Evolutionary conservation across 2,329 filamentous ascomycete species (phyloP), one percentile per base, ranked within the genome.

Genomic region (Kalaharituber pfeilii): DNA sequence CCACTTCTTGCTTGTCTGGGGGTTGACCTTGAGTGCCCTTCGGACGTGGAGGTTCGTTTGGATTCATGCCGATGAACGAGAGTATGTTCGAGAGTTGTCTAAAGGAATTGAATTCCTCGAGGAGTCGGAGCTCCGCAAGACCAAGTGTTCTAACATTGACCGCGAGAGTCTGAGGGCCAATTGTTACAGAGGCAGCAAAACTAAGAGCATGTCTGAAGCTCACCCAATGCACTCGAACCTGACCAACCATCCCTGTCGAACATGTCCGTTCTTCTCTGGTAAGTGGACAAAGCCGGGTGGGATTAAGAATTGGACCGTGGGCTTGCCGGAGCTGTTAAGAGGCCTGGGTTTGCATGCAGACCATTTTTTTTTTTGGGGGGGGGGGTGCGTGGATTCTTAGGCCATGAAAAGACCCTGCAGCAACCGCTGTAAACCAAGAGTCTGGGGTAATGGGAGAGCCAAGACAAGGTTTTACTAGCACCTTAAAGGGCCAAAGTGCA

Each of bases 1-100:
- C 42, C 2, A 47, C 42, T 47, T 47, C 42, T 25, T 47, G 42
- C 42, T 47, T 47, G 42, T 47, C 42, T 47, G 42, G 42, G 25
- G 42, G 42, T 22, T 47, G 42, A 22, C 42, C 42, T 25, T 47
- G 42, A 47, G 42, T 47, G 24, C 42, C 42, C 42, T 47, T 47
- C 25, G 42, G 42, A 22, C 42, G 42, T 24, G 42, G 42, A 22
- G 42, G 42, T 47, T 47, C 42, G 42, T 47, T 47, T 22, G 24
- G n/a, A 22, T 47, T 25, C 42, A 47, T 47, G 25, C 42, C 42
- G 42, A 22, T 20, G 13, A 25, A 25, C 24, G 13, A 22, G 24
- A 47, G 15, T 11, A 36, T 47, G 13, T 13, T 47, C 24, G 42
- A 11, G 22, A 22, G 11, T 3, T 20, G n/a, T 24, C 13, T 47